Evolutionary conservation across 306 rosid genomes (phyloP), one percentile per base, ranked within the genome.

Genomic region (Lablab purpureus): DNA sequence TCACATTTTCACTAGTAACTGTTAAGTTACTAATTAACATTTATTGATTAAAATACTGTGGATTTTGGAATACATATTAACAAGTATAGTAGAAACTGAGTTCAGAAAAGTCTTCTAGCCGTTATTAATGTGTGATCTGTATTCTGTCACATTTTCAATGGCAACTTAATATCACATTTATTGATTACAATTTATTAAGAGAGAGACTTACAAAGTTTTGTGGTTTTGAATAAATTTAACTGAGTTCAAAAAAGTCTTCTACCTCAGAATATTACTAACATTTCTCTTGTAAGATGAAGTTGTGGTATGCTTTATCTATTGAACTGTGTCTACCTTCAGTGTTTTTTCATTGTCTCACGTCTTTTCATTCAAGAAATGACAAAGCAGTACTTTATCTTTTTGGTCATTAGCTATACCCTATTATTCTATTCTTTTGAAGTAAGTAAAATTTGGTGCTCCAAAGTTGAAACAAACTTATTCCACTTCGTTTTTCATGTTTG

Each of bases 401-500:
- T 66, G 58, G 74, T 60, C 78, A 60, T 76, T 80, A 65, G 52
- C 85, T 56, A 18, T 18, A 59, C 4, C 65, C 25, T 40, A 55
- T 77, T 59, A 45, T 80, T 52, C 69, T 82, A 51, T 73, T 75
- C 56, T 75, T 83, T 83, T 66, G 23, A 78, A 56, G 27, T 11
- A 78, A 45, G 80, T 78, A 73, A 58, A 78, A 82, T 49, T 68
- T 59, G 77, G 37, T 81, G 66, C 77, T 68, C 52, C 4, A 59
- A 67, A 43, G 47, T 68, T 36, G 66, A 49, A 75, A 50, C 73
- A 64, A 71, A 14, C 65, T 77, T 71, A 62, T 62, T 76, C 62
- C 67, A 34, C 17, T 68, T 74, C 58, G 32, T 73, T 54, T 17
- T 68, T 74, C 5, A 36, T 73, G 43, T 40, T 52, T 68, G 30